Conservation (phyloP, 2,329 filamentous ascomycete genomes). For the Colletotrichum sp. region DNA sequence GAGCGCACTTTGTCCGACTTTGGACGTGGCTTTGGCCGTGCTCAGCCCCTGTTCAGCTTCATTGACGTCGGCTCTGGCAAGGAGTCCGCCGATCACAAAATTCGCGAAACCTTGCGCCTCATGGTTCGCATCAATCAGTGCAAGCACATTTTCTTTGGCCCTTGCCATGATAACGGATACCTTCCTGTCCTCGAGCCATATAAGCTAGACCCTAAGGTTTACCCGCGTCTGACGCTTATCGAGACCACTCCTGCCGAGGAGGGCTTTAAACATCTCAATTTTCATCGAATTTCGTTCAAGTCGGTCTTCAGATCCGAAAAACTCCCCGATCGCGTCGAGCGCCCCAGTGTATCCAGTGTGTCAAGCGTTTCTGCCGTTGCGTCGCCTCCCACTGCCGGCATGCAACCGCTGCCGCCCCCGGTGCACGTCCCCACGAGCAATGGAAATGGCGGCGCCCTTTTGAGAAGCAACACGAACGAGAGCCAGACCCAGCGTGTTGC, state of each 20-base stretch:
- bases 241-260: slow-evolving; percentile 34
- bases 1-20: slow-evolving; percentile 30
- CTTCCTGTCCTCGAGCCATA: slow-evolving; percentile 35
- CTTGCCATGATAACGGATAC: slow-evolving; percentile 40
- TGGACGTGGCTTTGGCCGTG: slow-evolving; percentile 35
- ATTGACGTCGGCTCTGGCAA: slow-evolving; percentile 39
- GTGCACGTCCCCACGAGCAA: background rate
- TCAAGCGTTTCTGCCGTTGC: background rate
- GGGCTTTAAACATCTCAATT: slow-evolving; percentile 32
- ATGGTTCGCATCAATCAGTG: slow-evolving; percentile 37
- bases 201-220: slow-evolving; percentile 28
- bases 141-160: slow-evolving; percentile 35
- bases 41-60: slow-evolving; percentile 38
- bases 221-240: slow-evolving; percentile 34
- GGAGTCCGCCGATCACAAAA: slow-evolving; percentile 38
- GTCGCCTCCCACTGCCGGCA: background rate
- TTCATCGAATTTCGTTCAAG: slow-evolving; percentile 30
- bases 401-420: background rate
- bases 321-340: slow-evolving; percentile 14
- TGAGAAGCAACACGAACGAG: background rate
- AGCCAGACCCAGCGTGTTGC: background rate
- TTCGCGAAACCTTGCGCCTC: slow-evolving; percentile 36
- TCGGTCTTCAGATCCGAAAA: slow-evolving; percentile 35
- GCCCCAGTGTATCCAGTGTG: background rate
- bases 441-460: background rate